A percentile compares a stretch with the other conserved stretches of the same genome.
These are phyloP conservation scores for Calonectria crousiana DNA, from an alignment of 2,329 filamentous ascomycete genomes.

Conservation along the genomic window DNA sequence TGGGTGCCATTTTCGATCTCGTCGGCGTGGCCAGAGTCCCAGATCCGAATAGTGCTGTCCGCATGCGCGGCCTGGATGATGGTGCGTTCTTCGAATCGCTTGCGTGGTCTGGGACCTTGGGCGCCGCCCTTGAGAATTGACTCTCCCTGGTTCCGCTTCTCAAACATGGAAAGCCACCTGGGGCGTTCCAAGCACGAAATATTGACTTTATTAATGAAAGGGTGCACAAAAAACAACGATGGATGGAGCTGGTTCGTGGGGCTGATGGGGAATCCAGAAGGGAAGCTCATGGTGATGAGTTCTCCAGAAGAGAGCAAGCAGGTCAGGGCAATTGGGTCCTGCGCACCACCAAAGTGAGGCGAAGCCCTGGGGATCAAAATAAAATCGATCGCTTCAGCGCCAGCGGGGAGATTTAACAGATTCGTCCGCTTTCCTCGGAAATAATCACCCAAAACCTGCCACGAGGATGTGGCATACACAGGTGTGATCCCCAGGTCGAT, in stretches of 20 bases:
- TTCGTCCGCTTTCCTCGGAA: constrained; percentile 81
- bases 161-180: constrained; percentile 91
- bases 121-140: constrained; percentile 83
- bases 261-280: constrained; percentile 89
- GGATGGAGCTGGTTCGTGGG: constrained; percentile 94
- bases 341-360: constrained; percentile 87
- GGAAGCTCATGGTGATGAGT: constrained; percentile 90
- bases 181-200: constrained; percentile 82
- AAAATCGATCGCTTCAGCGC: constrained; percentile 82
- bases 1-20: constrained; percentile 89
- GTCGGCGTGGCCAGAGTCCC: constrained; percentile 92
- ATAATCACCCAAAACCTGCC: constrained; percentile 84
- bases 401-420: constrained; percentile 80
- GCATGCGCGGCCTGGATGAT: constrained; percentile 89
- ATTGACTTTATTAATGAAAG: constrained; percentile 81
- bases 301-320: constrained; percentile 87
- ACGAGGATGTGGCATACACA: constrained; percentile 90
- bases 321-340: constrained; percentile 91
- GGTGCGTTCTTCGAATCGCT: constrained; percentile 85
- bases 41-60: constrained; percentile 91
- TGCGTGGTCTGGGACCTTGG: constrained; percentile 75
- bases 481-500: constrained; percentile 91
- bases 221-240: constrained; percentile 89
- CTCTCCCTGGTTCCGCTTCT: constrained; percentile 83
- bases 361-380: constrained; percentile 85